Percentiles rank a stretch among this genome's conserved stretches.
Conservation (phyloP, 176 grass and related monocot species). For the Eragrostis nindensis region DNA sequence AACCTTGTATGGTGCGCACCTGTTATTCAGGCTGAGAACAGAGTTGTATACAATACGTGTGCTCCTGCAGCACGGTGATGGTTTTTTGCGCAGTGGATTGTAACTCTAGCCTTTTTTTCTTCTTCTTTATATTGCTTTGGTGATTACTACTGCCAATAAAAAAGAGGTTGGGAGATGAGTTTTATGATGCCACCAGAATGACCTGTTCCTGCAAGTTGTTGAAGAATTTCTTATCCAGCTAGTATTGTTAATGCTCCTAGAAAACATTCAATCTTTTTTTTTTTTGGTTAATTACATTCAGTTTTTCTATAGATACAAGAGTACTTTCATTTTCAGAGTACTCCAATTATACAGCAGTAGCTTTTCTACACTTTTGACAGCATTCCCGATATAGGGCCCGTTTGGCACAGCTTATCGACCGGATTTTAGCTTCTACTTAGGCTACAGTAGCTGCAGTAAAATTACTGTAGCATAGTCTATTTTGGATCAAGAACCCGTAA, state of each 20-base stretch:
- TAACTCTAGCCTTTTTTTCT: constrained; percentile 32
- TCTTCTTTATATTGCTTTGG: constrained; percentile 15
- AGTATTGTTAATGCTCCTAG: constrained; percentile 2
- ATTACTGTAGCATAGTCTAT: no score
- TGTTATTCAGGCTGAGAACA: not conserved
- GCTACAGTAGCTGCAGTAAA: no score
- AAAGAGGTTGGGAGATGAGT: not conserved
- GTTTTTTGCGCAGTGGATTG: constrained; percentile 28
- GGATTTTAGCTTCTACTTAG: no score
- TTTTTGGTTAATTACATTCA: no score
- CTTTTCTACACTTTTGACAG: not conserved
- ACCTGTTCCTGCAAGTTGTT: not conserved
- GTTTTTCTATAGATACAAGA: not conserved
- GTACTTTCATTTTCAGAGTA: not conserved
- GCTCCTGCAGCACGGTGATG: constrained; percentile 5
- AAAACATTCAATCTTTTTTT: not conserved
- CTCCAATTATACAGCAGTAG: not conserved
- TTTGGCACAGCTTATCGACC: no score
- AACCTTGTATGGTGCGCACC: not conserved
- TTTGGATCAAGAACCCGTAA: no score
- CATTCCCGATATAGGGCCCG: no score
- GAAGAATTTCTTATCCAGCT: not conserved
- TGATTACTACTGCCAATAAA: constrained; percentile 9
- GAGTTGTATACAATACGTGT: not conserved
- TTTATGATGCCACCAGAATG: not conserved